A percentile compares a stretch with the other conserved stretches of the same genome.
phyloP scores from a whole-genome alignment of 805 yeast species.

The Cyberlindnera subsufficiens region DNA sequence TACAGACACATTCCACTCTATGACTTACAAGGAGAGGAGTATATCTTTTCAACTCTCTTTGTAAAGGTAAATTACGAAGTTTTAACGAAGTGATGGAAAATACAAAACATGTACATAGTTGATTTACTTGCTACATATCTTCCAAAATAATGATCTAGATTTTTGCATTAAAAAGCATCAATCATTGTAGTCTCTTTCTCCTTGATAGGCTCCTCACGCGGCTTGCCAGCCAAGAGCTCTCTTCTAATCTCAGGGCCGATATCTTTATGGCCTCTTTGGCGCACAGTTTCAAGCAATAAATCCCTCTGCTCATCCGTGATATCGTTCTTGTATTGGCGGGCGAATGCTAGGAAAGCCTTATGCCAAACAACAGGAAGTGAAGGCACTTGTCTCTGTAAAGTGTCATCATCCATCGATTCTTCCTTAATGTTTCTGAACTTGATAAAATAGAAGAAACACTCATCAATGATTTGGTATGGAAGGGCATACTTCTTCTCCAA shows the following conservation, averaged over 20 bases:
- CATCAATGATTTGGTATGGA: slow-evolving; percentile 95
- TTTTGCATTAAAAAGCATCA: slow-evolving; percentile 21
- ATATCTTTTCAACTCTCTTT: slow-evolving; percentile 51
- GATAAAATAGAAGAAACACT: slow-evolving; percentile 90
- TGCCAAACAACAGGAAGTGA: slow-evolving; percentile 95
- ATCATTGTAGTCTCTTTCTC: slow-evolving; percentile 27
- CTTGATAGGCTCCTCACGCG: slow-evolving; percentile 39
- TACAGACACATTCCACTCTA: slow-evolving; percentile 76
- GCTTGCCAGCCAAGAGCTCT: slow-evolving; percentile 81
- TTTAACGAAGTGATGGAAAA: not conserved
- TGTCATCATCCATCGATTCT: slow-evolving; percentile 33
- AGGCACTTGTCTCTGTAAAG: slow-evolving; percentile 35
- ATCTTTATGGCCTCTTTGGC: slow-evolving; percentile 82
- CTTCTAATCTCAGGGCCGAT: slow-evolving; percentile 94
- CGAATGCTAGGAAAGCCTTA: slow-evolving; percentile 89
- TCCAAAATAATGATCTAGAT: too few relatives aligned
- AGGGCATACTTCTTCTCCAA: slow-evolving; percentile 93
- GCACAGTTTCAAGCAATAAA: slow-evolving; percentile 81
- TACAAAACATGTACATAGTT: not conserved
- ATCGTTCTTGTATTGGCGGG: slow-evolving; percentile 94
- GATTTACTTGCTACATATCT: too few relatives aligned
- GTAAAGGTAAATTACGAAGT: slow-evolving; percentile 25
- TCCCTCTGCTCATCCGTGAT: slow-evolving; percentile 98
- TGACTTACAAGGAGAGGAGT: slow-evolving; percentile 78
- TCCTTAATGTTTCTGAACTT: slow-evolving; percentile 64